Evolutionary conservation across 345 rosid species (phyloP), one percentile per base, ranked within the genome.

Genomic region (Aethionema arabicum): DNA sequence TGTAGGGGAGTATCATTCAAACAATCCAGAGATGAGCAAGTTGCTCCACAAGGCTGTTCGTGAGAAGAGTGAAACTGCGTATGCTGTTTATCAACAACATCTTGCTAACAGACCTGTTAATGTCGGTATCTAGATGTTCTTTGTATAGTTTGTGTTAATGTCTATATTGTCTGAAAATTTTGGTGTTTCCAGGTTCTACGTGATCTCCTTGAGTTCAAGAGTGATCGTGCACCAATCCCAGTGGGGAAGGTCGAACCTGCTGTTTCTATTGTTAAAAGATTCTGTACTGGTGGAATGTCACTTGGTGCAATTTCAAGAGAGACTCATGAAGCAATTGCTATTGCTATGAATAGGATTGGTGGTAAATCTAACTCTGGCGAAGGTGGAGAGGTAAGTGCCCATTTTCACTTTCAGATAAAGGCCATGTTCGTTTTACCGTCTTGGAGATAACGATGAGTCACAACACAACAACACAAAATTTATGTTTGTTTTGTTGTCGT

Each of bases 241-340:
- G 85, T 93, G 33, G 90, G 99, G 66, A 85, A 81, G 81, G 99
- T 93, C 35, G 99, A 93, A 74, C 90, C 99, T 11, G 97, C 97
- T 3, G 53, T 70, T 30, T 78, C 96, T 33, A 93, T 93, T 48
- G 99, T 90, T 41, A 69, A 87, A 66, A 82, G 97, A 48, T 93
- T 93, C 76, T 93, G 99, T 78, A 93, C 99, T 42, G 99, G 99
- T 55, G 99, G 97, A 59, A 93, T 93, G 97, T 90, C 99, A 7
- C 97, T 93, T 35, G 99, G 99, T 66, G 99, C 99, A 63, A 93
- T 93, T 58, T 93, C 99, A 58, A 87, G 99, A 78, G 99, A 93
- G 75, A 93, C 99, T 73, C 99, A 93, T 67, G 99, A 93, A 80
- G 97, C 97, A 14, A 93, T 93, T 78, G 97, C 97, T 74, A 80